Evolutionary conservation across 805 yeast species (phyloP).

Genomic region (Vanderwaltozyma polyspora): DNA sequence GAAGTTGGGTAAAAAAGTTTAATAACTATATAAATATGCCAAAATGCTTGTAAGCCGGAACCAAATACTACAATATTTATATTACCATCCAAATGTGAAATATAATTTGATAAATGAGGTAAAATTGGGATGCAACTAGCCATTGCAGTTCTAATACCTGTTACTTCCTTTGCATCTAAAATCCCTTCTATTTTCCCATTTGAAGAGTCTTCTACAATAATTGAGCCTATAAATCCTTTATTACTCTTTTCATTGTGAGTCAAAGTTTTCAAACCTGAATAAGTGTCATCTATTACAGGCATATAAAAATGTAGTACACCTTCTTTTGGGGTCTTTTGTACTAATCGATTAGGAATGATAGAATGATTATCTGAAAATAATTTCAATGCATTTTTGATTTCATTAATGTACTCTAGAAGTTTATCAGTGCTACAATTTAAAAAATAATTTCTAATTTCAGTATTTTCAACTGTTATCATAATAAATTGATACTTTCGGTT

Average conservation of each 20-base stretch:
- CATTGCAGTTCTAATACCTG: constrained; percentile 60
- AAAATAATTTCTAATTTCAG: constrained; percentile 1
- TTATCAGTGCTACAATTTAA: not conserved
- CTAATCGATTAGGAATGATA: constrained; percentile 45
- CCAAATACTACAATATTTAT: constrained; percentile 37
- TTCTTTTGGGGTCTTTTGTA: constrained; percentile 26
- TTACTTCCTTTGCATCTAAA: constrained; percentile 45
- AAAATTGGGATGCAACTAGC: constrained; percentile 32
- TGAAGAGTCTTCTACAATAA: constrained; percentile 37
- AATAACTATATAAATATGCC: constrained; percentile 36
- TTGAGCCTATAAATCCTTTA: constrained; percentile 49
- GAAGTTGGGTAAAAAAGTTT: not conserved
- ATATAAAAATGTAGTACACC: constrained; percentile 40
- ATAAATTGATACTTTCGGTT: too few species aligned
- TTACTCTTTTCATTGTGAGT: constrained; percentile 31
- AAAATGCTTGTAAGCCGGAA: constrained; percentile 51
- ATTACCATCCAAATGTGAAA: not conserved
- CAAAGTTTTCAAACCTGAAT: constrained; percentile 49
- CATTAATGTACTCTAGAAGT: constrained; percentile 1
- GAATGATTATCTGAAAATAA: constrained; percentile 35
- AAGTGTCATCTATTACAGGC: constrained; percentile 48
- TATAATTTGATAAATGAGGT: not conserved
- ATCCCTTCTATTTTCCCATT: constrained; percentile 44
- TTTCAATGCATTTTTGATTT: constrained; percentile 26
- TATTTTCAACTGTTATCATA: not conserved